Base-by-base conservation (phyloP, 2,329 filamentous ascomycete genomes). In the Colletotrichum navitas region DNA sequence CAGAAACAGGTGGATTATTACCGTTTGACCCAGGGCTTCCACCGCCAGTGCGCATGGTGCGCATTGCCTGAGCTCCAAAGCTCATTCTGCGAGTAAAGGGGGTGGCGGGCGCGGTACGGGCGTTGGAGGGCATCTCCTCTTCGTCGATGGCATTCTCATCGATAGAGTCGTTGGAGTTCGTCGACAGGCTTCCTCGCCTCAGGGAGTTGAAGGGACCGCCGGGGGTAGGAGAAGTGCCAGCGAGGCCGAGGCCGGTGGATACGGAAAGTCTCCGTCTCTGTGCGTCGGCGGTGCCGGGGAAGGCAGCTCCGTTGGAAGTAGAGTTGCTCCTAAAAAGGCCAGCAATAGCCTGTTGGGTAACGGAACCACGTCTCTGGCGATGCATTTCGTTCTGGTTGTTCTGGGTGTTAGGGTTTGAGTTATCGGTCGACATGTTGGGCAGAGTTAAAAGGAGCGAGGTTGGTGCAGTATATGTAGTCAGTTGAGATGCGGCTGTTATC, bases 21-120 rank as follows among this genome's bases (percentile, higher is more conserved):
- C 89, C 90, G 83, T 89, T 89, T 78, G 83, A 81, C 78, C 88
- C 89, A 79, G 90, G 86, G 79, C 90, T 92, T 77, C 85, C 85
- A 77, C 86, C 86, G 45, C 83, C 83, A 65, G 85, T 82, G 73
- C 91, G 91, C 76, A 93, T 89, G 81, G 91, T 91, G 76, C 90
- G 88, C 81, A 94, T 86, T 75, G 93, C 93, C 80, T 94, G 90
- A 73, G 92, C 92, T 73, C 95, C 95, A 78, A 97, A 97, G 83
- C 95, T 98, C 85, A 97, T 91, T 71, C 95, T 92, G 76, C 95
- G 92, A 71, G 89, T 89, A 79, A 95, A 95, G 43, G 94, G 93
- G 16, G 92, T 93, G 64, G 85, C 88, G 43, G 93, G 91, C 21
- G 88, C 86, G 75, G 88, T 89, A 77, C 86, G 88, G 49, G 84